Evolutionary conservation across 1,284 basidiomycete species (phyloP), one percentile per base, ranked within the genome.

Genomic region (Coniophora puteana): DNA sequence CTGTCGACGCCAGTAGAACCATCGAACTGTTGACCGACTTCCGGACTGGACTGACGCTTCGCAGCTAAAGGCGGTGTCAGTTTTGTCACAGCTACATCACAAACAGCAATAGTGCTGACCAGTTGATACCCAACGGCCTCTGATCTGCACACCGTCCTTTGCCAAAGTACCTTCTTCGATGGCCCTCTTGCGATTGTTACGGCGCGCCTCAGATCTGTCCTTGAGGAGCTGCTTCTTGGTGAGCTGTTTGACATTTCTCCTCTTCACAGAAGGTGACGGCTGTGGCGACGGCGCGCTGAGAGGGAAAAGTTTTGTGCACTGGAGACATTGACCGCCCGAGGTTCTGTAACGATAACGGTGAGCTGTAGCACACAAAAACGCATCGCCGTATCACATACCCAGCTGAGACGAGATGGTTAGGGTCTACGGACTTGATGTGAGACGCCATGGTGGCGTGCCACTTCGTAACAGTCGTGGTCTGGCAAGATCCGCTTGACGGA

Each of bases 1-100:
- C 72, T 76, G 53, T 85, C 82, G n/a, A 85, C 78, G 32, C 82
- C 81, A 24, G 64, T 62, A 8, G 72, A 67, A 2, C 83, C 82
- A 52, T 83, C 74, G 45, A 75, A 79, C 14, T 66, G 64, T 17
- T 76, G 48, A 20, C 78, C 77, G 26, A 71, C 49, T 23, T 51
- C 57, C 28, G 46, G 49, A 4, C 46, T 38, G 41, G 59, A 55
- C 48, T 78, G 75, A 28, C 75, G 67, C 52, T 65, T 69, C 14
- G 76, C 72, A 40, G 59, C 71, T 69, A n/a, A n/a, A n/a, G n/a
- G n/a, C n/a, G n/a, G 46, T 42, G 39, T 13, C 28, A 41, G 17
- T n/a, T 23, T 18, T 47, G 42, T 24, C 30, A 10, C 26, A 28
- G 20, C 34, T 24, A n/a, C 17, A 29, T 13, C 23, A 26, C 34